A percentile compares a stretch with the other conserved stretches of the same genome.
Conservation (phyloP, 805 yeast genomes). For the Saccharomycopsis selenospora region DNA sequence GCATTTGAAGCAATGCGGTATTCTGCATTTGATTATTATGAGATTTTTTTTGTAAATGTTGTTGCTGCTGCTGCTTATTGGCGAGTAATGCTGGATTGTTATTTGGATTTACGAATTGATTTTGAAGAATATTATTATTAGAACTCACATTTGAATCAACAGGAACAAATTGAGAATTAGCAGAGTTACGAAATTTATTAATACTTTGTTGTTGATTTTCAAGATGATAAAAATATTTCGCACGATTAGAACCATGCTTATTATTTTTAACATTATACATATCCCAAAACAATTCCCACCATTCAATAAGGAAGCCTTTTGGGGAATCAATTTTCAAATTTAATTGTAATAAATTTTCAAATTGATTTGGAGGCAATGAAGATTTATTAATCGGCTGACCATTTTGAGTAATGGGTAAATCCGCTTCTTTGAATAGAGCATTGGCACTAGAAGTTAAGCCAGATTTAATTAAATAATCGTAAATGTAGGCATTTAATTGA, state of each 20-base stretch:
- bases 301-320: constrained; percentile 79
- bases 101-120: too few relatives aligned
- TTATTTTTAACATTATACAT: constrained; percentile 69
- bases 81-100: too few relatives aligned
- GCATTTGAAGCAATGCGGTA: too few relatives aligned
- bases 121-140: too few relatives aligned
- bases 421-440: constrained; percentile 71
- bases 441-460: constrained; percentile 66
- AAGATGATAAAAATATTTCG: constrained; percentile 31
- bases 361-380: constrained; percentile 17
- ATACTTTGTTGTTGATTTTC: constrained; percentile 24
- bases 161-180: too few relatives aligned
- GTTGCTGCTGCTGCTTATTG: too few relatives aligned
- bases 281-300: constrained; percentile 98
- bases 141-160: too few relatives aligned
- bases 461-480: constrained; percentile 75
- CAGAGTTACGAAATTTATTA: neutral
- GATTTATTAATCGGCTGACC: constrained; percentile 28
- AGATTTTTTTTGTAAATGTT: too few relatives aligned
- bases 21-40: neutral
- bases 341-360: constrained; percentile 40
- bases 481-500: constrained; percentile 68
- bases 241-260: constrained; percentile 36
- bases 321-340: constrained; percentile 70
- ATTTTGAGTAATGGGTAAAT: constrained; percentile 41